phyloP scores from a whole-genome alignment of 371 early-diverging fungal genomes.

The Cladochytrium tenue region DNA sequence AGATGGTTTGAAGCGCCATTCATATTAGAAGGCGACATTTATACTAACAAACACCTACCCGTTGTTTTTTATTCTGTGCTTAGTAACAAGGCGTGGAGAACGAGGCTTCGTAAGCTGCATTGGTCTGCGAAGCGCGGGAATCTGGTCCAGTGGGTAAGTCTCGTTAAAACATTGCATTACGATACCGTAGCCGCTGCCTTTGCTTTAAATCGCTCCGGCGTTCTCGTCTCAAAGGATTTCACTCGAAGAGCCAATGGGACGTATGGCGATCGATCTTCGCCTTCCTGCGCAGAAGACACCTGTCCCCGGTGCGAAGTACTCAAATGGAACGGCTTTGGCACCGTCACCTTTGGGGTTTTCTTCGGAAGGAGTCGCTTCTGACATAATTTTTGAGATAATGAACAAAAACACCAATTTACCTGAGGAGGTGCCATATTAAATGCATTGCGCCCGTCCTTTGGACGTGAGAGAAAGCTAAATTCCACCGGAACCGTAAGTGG shows the following conservation, averaged over 20 bases:
- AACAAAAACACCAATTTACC: not conserved
- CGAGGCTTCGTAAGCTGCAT: slow-evolving; percentile 37
- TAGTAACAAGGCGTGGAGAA: slow-evolving; percentile 39
- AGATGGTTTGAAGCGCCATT: not conserved
- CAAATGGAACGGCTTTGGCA: slow-evolving; percentile 53
- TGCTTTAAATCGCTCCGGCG: slow-evolving; percentile 33
- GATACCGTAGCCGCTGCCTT: slow-evolving; percentile 5
- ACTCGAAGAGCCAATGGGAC: slow-evolving; percentile 41
- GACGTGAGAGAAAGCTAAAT: not conserved
- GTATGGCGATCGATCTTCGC: slow-evolving; percentile 40
- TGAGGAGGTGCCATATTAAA: not conserved
- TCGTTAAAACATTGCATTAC: too few relatives aligned
- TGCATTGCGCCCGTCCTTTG: not conserved
- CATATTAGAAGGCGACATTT: not conserved
- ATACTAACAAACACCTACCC: not conserved
- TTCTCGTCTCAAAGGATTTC: slow-evolving; percentile 32
- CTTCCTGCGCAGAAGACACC: not conserved
- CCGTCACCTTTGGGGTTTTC: slow-evolving; percentile 31
- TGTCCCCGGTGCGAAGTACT: slow-evolving; percentile 16
- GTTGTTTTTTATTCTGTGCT: not conserved
- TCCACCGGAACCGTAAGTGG: not conserved
- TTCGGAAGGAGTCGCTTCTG: slow-evolving; percentile 23
- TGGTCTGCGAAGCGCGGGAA: slow-evolving; percentile 5
- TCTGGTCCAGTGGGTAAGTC: not conserved
- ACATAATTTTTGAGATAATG: not conserved